Evolutionary conservation across 169 alveolate species (phyloP).

Genomic region (Plasmodium coatneyi): DNA sequence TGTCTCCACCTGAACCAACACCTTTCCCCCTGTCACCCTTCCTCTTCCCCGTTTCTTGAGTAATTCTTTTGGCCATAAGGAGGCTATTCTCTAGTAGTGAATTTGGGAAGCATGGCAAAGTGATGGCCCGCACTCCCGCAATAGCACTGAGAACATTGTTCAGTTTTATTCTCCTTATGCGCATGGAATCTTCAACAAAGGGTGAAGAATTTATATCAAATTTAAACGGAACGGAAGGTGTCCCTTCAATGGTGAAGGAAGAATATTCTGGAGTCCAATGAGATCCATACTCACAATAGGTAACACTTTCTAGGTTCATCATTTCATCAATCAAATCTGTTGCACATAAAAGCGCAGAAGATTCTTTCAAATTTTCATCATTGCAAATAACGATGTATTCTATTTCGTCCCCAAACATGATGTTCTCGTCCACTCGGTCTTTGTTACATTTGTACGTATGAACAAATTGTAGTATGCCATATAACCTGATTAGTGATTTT

Average conservation of each 20-base stretch:
- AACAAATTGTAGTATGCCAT: constrained; percentile 79
- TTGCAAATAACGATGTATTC: constrained; percentile 72
- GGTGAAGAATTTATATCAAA: constrained; percentile 72
- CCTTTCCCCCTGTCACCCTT: constrained; percentile 12
- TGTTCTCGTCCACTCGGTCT: constrained; percentile 74
- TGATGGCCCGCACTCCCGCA: constrained; percentile 67
- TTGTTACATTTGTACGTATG: constrained; percentile 73
- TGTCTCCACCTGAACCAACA: not conserved
- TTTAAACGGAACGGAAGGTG: constrained; percentile 80
- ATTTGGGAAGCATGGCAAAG: constrained; percentile 73
- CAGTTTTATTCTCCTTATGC: constrained; percentile 66
- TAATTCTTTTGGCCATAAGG: constrained; percentile 51
- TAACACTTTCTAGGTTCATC: constrained; percentile 57
- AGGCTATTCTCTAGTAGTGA: constrained; percentile 66
- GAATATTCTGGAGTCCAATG: constrained; percentile 84
- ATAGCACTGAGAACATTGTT: constrained; percentile 59
- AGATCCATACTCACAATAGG: constrained; percentile 60
- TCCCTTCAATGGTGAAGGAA: constrained; percentile 82
- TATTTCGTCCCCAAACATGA: constrained; percentile 82
- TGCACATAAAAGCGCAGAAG: constrained; percentile 78
- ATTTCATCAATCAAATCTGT: constrained; percentile 75
- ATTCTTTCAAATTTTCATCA: constrained; percentile 63
- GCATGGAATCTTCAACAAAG: constrained; percentile 52
- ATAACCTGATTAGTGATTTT: constrained; percentile 45
- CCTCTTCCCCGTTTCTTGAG: constrained; percentile 15